Percentiles rank a stretch among this genome's conserved stretches.
phyloP scores from a whole-genome alignment of 805 yeast species.

The Huiozyma sinensis region DNA sequence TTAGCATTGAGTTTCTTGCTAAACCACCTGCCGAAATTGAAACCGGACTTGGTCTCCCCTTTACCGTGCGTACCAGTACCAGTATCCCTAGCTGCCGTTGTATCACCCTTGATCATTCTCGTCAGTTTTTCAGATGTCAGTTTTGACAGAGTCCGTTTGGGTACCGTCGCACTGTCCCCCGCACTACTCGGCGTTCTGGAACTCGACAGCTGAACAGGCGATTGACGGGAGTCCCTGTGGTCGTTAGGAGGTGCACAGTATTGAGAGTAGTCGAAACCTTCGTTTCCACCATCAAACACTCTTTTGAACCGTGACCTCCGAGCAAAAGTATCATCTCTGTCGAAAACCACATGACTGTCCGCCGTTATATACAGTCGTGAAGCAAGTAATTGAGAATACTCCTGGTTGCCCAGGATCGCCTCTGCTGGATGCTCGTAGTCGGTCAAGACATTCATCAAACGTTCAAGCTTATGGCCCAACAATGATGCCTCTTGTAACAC shows the following conservation, averaged over 20 bases:
- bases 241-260: background rate
- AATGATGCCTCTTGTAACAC: constrained; percentile 19
- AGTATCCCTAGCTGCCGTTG: background rate
- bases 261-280: background rate
- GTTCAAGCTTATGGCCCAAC: constrained; percentile 14
- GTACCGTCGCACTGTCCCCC: background rate
- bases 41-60: background rate
- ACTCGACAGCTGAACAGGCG: no score
- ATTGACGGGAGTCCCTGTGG: no score
- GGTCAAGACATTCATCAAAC: constrained; percentile 15
- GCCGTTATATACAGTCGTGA: background rate
- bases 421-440: constrained; percentile 21
- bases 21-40: constrained; percentile 1
- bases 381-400: constrained; percentile 9
- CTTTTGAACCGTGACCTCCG: background rate
- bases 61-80: background rate
- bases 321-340: background rate
- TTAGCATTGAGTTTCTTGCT: background rate
- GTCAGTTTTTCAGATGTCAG: background rate
- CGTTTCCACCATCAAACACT: background rate
- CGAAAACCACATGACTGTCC: background rate
- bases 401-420: constrained; percentile 7
- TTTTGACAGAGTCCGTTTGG: background rate
- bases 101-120: background rate
- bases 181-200: no score